Evolutionary conservation across 495 filamentous ascomycete genomes (phyloP).

Genomic region (Xylaria flabelliformis): DNA sequence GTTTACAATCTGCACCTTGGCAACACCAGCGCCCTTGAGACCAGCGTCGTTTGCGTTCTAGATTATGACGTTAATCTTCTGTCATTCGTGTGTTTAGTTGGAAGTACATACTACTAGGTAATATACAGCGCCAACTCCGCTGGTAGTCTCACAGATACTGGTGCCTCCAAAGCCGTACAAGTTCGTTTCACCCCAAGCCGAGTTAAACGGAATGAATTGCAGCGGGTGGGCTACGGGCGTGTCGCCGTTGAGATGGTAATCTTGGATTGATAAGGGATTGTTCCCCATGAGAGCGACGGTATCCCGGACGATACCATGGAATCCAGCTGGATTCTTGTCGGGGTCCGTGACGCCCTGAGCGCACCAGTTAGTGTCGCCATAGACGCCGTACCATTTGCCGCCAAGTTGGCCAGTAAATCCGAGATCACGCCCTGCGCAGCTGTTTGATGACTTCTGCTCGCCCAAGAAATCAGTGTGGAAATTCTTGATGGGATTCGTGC

Average conservation of each 20-base stretch:
- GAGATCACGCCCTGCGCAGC: slow-evolving; percentile 48
- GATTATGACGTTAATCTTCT: neutral
- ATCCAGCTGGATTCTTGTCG: neutral
- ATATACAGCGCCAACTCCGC: neutral
- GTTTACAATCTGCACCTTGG: neutral
- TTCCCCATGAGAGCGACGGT: neutral
- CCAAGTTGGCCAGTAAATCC: slow-evolving; percentile 47
- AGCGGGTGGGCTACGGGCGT: neutral
- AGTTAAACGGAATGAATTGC: neutral
- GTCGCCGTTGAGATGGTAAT: neutral
- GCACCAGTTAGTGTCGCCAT: neutral
- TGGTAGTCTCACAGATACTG: neutral
- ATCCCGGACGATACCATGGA: neutral
- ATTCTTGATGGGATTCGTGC: neutral
- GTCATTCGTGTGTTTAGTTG: neutral
- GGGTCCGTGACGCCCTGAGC: neutral
- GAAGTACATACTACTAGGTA: neutral
- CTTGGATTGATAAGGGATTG: neutral
- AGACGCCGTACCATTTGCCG: slow-evolving; percentile 29
- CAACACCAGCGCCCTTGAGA: neutral
- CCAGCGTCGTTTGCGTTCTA: neutral
- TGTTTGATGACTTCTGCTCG: slow-evolving; percentile 44
- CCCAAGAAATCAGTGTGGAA: slow-evolving; percentile 39
- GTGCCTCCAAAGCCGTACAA: neutral
- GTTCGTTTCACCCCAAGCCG: neutral